Base-by-base conservation (phyloP, 768 basidiomycete genomes). In the Leccinum truebloodii region DNA sequence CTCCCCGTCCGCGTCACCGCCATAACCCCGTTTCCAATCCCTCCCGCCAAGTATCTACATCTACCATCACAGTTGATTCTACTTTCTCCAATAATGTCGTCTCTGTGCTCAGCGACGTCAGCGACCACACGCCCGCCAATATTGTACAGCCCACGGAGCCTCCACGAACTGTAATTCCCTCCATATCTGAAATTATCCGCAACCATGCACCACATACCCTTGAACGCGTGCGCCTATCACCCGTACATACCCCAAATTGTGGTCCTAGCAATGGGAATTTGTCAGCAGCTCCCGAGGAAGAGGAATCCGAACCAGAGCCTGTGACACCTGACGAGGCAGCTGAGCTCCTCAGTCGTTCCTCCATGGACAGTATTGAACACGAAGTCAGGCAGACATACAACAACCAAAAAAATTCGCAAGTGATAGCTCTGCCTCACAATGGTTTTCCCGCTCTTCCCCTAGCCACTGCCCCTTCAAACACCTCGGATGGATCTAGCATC, bases 101-200 rank as follows among this genome's bases (percentile, higher is more conserved):
- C 14, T 59, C 60, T 51, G 60, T 58, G 13, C 48, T 39, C 28
- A 41, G 48, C 61, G 61, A 68, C 50, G 52, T 49, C 55, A 51
- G 54, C 52, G 59, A 60, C 34, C 58, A 66, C 46, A 26, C 63
- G 0, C 50, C 63, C 7, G 37, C 57, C 26, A 48, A 54, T 65
- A 56, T 53, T 50, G 55, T 68, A 61, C 67, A 65, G 32, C 74
- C 62, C 39, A 54, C 62, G 50, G 69, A 71, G 52, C 74, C 69
- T 32, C 71, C 67, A 69, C 84, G 84, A 72, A 77, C 77, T 20
- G 70, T 88, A 54, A 83, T 86, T 7, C 92, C 93, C 52, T 90
- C 91, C 14, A 95, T 95, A 70, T 89, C 88, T 44, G 92, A 95
- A 59, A 95, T 95, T 61, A 94, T 95, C 61, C 86, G 89, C 30